Percentiles rank a stretch among this genome's conserved stretches.
Evolutionary conservation across 495 filamentous ascomycete species (phyloP).

Genomic region (Neurospora hispaniola): DNA sequence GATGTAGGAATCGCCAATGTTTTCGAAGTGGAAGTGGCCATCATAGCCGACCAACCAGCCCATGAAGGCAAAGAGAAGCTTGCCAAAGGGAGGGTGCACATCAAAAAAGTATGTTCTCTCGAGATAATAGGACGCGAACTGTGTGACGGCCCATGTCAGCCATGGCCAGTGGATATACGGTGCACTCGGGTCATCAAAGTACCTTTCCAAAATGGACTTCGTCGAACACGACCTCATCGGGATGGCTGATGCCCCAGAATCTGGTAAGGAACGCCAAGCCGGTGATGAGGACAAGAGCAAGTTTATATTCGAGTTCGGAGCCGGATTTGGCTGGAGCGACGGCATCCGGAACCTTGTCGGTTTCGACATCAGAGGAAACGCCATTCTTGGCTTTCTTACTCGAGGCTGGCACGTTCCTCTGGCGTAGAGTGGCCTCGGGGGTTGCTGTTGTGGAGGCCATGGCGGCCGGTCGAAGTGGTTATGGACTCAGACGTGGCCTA

Average conservation of each 20-base stretch:
- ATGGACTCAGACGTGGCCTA: not conserved
- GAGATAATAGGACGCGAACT: slow-evolving; percentile 96
- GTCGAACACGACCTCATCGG: slow-evolving; percentile 95
- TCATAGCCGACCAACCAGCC: slow-evolving; percentile 95
- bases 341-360: slow-evolving; percentile 32
- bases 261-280: slow-evolving; percentile 76
- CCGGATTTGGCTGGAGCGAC: slow-evolving; percentile 10
- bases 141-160: slow-evolving; percentile 3
- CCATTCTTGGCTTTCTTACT: slow-evolving; percentile 36
- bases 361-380: slow-evolving; percentile 32
- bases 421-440: slow-evolving; percentile 42
- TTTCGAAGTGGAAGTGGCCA: slow-evolving; percentile 95
- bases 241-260: slow-evolving; percentile 91
- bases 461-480: slow-evolving; percentile 13
- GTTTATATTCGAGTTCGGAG: slow-evolving; percentile 75
- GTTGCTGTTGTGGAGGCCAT: slow-evolving; percentile 26
- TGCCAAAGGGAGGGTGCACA: slow-evolving; percentile 95
- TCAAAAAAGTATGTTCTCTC: slow-evolving; percentile 99
- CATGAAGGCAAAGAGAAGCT: slow-evolving; percentile 82
- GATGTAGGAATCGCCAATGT: slow-evolving; percentile 98
- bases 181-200: not conserved
- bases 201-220: slow-evolving; percentile 99
- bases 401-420: slow-evolving; percentile 37
- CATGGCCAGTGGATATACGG: not conserved
- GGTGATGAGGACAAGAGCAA: slow-evolving; percentile 70